phyloP scores from a whole-genome alignment of 257 asterid genomes.

The Ligustrum vulgare region DNA sequence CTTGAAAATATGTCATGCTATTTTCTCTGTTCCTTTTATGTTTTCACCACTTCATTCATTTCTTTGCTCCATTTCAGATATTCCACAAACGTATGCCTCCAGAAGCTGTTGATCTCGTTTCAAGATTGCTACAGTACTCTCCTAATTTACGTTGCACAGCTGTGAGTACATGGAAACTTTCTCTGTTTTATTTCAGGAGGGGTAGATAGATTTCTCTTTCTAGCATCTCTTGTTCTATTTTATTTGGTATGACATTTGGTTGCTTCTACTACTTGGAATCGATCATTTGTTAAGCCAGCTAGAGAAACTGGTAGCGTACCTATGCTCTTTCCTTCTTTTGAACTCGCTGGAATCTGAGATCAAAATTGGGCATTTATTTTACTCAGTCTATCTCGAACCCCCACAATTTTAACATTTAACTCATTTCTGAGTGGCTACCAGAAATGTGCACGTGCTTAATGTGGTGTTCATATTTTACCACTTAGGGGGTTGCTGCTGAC shows the following conservation, averaged over 20 bases:
- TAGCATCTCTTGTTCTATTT: neutral
- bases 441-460: neutral
- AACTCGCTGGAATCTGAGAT: neutral
- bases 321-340: neutral
- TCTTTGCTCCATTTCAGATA: constrained; percentile 41
- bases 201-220: no score
- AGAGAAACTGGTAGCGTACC: neutral
- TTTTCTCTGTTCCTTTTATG: constrained; percentile 14
- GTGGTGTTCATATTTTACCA: no score
- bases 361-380: neutral
- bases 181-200: neutral
- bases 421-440: neutral
- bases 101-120: constrained; percentile 82
- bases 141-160: constrained; percentile 77
- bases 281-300: neutral
- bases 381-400: neutral
- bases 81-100: constrained; percentile 78
- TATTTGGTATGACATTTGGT: neutral
- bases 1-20: constrained; percentile 3
- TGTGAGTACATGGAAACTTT: constrained; percentile 44
- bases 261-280: neutral
- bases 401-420: neutral
- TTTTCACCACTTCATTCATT: constrained; percentile 11
- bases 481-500: neutral
- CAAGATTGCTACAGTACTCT: constrained; percentile 80